Evolutionary conservation across 2,329 filamentous ascomycete genomes (phyloP).

Genomic region (Aspergillus quadricinctus): DNA sequence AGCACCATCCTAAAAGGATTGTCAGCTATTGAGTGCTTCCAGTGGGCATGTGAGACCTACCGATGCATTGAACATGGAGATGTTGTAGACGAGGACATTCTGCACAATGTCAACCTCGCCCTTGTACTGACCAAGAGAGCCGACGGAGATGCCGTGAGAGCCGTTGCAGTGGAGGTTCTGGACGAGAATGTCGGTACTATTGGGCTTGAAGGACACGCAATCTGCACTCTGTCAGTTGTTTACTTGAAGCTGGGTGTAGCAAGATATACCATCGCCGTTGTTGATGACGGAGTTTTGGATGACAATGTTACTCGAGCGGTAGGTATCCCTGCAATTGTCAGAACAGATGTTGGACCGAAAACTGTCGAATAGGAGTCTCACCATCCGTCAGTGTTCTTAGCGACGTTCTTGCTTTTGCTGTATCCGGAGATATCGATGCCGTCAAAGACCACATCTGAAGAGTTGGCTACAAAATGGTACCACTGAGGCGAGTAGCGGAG

Average conservation of each 20-base stretch:
- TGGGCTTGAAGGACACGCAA: slow-evolving; percentile 71
- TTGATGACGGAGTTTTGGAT: slow-evolving; percentile 63
- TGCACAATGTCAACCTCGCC: slow-evolving; percentile 63
- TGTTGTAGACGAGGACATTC: slow-evolving; percentile 62
- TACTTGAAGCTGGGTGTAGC: not conserved
- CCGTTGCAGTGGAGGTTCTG: slow-evolving; percentile 65
- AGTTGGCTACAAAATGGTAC: slow-evolving; percentile 65
- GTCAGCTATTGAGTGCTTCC: slow-evolving; percentile 37
- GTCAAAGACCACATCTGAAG: slow-evolving; percentile 59
- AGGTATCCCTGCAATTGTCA: slow-evolving; percentile 30
- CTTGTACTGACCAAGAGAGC: slow-evolving; percentile 64
- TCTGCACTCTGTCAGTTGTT: slow-evolving; percentile 37
- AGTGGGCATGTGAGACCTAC: slow-evolving; percentile 20
- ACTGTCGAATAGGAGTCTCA: slow-evolving; percentile 6
- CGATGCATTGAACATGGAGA: slow-evolving; percentile 54
- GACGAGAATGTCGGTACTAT: slow-evolving; percentile 64
- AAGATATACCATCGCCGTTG: slow-evolving; percentile 56
- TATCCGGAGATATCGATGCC: slow-evolving; percentile 58
- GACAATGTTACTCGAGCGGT: slow-evolving; percentile 57
- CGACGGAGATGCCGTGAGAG: slow-evolving; percentile 69
- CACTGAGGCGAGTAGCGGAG: slow-evolving; percentile 59
- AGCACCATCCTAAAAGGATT: slow-evolving; percentile 52
- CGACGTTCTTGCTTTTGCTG: slow-evolving; percentile 49
- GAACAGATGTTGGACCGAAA: not conserved
- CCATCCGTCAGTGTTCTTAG: slow-evolving; percentile 64